phyloP scores from a whole-genome alignment of 177 flowering plant genomes.

The Vitis hybrid region DNA sequence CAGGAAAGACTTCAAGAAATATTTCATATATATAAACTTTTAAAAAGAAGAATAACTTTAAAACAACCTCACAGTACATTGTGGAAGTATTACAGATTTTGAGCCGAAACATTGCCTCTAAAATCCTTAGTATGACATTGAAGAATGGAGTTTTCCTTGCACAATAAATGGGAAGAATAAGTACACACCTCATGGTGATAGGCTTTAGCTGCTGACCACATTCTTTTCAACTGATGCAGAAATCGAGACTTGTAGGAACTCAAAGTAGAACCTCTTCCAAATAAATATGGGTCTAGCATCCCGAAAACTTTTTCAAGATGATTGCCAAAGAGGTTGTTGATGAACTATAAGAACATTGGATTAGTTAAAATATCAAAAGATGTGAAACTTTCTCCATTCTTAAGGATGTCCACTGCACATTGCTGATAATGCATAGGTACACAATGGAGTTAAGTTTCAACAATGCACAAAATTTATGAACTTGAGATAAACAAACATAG shows the following conservation, averaged over 20 bases:
- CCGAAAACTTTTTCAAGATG: constrained; percentile 26
- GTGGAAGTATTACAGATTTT: too few species aligned
- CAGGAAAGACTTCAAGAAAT: too few species aligned
- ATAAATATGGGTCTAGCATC: constrained; percentile 24
- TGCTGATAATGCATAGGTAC: constrained; percentile 1
- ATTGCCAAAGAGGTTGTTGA: constrained; percentile 22
- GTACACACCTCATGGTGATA: constrained; percentile 70
- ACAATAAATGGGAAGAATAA: neutral
- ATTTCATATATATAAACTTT: too few species aligned
- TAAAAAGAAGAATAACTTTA: too few species aligned
- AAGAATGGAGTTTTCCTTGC: neutral
- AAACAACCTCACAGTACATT: too few species aligned
- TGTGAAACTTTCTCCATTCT: too few species aligned
- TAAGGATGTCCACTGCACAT: neutral
- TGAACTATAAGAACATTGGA: constrained; percentile 29
- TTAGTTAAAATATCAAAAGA: constrained; percentile 8
- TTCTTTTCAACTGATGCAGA: constrained; percentile 27
- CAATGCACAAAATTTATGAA: neutral
- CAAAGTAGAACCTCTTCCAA: constrained; percentile 16
- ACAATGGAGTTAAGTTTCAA: neutral
- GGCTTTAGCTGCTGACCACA: constrained; percentile 29
- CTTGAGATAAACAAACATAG: neutral
- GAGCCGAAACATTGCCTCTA: too few species aligned
- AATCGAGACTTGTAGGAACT: constrained; percentile 35
- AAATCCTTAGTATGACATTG: neutral